Base-by-base conservation (phyloP, 164 flowering plant species). In the Paratinospora sagittata region DNA sequence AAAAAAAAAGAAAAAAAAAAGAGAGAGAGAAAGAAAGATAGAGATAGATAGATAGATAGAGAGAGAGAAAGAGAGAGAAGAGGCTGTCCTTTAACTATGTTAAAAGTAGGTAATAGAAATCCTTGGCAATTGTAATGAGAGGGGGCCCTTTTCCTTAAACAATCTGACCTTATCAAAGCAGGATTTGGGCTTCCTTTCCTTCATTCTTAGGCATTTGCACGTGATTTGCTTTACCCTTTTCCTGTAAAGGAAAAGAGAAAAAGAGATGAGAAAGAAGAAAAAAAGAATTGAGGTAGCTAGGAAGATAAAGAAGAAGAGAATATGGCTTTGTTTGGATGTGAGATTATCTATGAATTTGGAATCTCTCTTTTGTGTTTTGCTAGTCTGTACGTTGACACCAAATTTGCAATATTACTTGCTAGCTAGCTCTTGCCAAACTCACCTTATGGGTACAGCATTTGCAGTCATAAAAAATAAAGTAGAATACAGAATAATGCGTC, bases 101-200 rank as follows among this genome's bases (percentile, higher is more conserved):
- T 77, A 74, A 81, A 81, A 60, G 84, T 72, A 67, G 69, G 70
- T 76, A n/a, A n/a, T n/a, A 75, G 78, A 67, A 79, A 79, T 72
- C 82, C 82, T 83, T 79, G 86, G 80, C 82, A 78, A 78, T 75
- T 82, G 87, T 74, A 81, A 77, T 75, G n/a, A n/a, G n/a, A n/a
- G n/a, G 83, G 81, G 77, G 63, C 81, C 78, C 78, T 77, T 77
- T 79, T 55, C 73, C 69, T 60, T 57, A 49, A 66, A 55, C 47
- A 68, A 19, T 65, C 70, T 69, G 52, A 70, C 49, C 14, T 66
- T 70, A 71, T 62, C 21, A 68, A 70, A 63, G 34, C 57, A 36
- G 71, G 47, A 37, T 36, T 73, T 75, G 70, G 61, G 72, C 12
- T 21, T 36, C 26, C 43, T 70, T 71, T 65, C 63, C 23, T 77